Evolutionary conservation across 2,329 filamentous ascomycete species (phyloP).

Genomic region (Diaporthe humulicola): DNA sequence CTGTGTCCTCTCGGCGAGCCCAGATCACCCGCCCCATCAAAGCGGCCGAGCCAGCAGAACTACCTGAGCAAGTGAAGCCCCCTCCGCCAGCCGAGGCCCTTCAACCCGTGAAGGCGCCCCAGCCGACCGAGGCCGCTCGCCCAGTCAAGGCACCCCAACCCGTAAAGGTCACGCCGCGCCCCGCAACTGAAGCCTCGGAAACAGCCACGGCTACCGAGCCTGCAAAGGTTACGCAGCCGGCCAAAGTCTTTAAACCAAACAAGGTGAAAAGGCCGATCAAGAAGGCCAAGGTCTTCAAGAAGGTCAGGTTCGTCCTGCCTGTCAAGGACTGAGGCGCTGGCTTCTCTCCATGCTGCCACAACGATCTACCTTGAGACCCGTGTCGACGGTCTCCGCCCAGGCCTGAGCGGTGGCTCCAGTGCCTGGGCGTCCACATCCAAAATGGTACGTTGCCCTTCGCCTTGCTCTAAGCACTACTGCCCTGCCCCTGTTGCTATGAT

Average conservation of each 20-base stretch:
- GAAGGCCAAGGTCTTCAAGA: slow-evolving; percentile 21
- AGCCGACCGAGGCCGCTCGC: slow-evolving; percentile 21
- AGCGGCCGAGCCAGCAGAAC: slow-evolving; percentile 2
- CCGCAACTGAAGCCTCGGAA: background rate
- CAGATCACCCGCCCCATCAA: slow-evolving; percentile 20
- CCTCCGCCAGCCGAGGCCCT: slow-evolving; percentile 26
- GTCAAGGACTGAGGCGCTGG: background rate
- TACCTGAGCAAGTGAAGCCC: background rate
- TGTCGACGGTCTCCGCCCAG: background rate
- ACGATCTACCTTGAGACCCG: background rate
- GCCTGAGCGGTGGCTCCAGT: background rate
- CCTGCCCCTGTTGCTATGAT: slow-evolving; percentile 71
- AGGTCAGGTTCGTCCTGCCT: slow-evolving; percentile 12
- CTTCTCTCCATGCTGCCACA: background rate
- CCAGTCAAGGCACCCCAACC: slow-evolving; percentile 19
- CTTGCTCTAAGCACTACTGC: background rate
- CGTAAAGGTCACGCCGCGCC: slow-evolving; percentile 14
- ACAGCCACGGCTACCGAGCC: background rate
- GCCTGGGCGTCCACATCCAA: background rate
- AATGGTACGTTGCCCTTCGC: slow-evolving; percentile 55
- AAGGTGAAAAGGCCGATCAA: slow-evolving; percentile 58
- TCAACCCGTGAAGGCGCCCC: slow-evolving; percentile 21
- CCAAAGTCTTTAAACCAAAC: background rate
- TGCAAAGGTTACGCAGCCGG: background rate
- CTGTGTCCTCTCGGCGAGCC: slow-evolving; percentile 3